Evolutionary conservation across 768 basidiomycete species (phyloP), one percentile per base, ranked within the genome.

Genomic region (Boletus sensibilis): DNA sequence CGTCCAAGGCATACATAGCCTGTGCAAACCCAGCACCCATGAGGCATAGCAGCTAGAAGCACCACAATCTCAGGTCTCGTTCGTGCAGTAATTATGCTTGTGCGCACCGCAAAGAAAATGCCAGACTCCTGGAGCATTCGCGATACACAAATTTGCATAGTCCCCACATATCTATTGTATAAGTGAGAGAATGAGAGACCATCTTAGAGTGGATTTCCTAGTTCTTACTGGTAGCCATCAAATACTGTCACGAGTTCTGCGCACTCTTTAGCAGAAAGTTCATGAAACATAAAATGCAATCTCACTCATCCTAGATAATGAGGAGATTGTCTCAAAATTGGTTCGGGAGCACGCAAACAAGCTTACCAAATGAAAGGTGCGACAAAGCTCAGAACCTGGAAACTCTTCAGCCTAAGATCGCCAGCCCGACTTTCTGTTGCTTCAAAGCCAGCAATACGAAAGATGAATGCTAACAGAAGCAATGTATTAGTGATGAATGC

Each of bases 121-220:
- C 91, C 87, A 20, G 92, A 94, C 72, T 98, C 94, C 66, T 89
- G 87, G 59, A 98, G 73, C 94, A 98, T 98, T 13, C 93, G 81
- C 20, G 91, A 85, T 2, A 96, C 85, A 58, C 94, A 95, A 29
- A 98, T 93, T 68, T 96, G 93, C 86, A 97, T 86, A 0, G 89
- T 94, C 9, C 94, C 94, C 44, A 98, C 84, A 63, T 90, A 90
- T 65, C 88, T 90, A 50, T 20, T 56, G 50, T 33, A 39, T n/a
- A 50, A 13, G 1, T 12, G 10, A 49, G 43, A 29, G 45, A 31
- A 46, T 49, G 35, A 44, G 20, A 42, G 39, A 35, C 14, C 13
- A 14, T 52, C 37, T n/a, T 38, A 35, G 50, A 34, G 20, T 16
- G 31, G 14, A 16, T 0, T 9, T 48, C 37, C 7, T 6, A 1